A percentile compares a stretch with the other conserved stretches of the same genome.
Evolutionary conservation across 2,329 filamentous ascomycete species (phyloP).

Genomic region (Venturia effusa): DNA sequence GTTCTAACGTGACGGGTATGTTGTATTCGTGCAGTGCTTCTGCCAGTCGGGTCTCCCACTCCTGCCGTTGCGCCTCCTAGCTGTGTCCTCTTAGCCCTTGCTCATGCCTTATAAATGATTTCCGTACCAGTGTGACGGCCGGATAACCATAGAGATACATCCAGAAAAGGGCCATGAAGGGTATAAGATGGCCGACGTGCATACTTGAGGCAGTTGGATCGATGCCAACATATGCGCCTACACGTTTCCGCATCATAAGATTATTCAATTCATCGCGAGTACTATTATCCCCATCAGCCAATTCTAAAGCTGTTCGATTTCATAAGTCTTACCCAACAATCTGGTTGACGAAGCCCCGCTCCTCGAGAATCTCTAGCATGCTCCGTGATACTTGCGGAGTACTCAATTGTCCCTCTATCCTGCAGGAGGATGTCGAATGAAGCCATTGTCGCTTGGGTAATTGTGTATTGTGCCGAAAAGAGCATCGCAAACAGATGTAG

Average conservation of each 20-base stretch:
- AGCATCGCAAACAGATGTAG: background rate
- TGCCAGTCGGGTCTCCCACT: conserved; percentile 68
- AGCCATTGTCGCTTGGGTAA: background rate
- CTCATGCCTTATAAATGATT: conserved; percentile 22
- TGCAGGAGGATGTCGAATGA: background rate
- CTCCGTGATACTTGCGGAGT: conserved; percentile 14
- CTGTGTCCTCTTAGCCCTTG: conserved; percentile 23
- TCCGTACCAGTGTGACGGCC: conserved; percentile 46
- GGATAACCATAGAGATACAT: conserved; percentile 67
- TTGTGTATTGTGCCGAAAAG: background rate
- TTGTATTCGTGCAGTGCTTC: conserved; percentile 49
- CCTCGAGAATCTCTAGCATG: conserved; percentile 55
- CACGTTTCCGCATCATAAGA: conserved; percentile 52
- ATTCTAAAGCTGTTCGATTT: conserved; percentile 17
- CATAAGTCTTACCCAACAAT: conserved; percentile 52
- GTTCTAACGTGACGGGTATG: conserved; percentile 42
- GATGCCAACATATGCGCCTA: conserved; percentile 69
- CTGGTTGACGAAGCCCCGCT: conserved; percentile 64
- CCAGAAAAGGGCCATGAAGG: conserved; percentile 77
- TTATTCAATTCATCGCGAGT: conserved; percentile 45
- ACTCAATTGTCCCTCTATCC: background rate
- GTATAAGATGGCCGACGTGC: conserved; percentile 70
- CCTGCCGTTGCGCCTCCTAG: conserved; percentile 61
- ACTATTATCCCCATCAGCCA: background rate
- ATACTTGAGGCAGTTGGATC: conserved; percentile 72